These are phyloP conservation scores for Rhodamnia rubescens DNA, from an alignment of 345 rosid species.

Conservation along the genomic window DNA sequence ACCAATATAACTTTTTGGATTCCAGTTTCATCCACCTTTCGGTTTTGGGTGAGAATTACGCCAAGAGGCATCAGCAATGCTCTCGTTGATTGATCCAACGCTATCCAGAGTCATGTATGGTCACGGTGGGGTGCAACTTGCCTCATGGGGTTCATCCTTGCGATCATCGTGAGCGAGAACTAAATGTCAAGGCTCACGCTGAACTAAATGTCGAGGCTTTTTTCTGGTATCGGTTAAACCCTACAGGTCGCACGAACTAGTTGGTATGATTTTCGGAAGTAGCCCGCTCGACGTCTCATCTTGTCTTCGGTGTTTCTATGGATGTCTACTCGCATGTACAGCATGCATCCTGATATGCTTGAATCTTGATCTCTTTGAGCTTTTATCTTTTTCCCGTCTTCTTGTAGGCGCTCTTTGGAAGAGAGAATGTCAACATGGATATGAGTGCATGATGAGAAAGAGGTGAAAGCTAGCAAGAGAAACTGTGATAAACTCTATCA, in stretches of 20 bases:
- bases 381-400: background rate
- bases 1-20: background rate
- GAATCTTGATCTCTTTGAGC: background rate
- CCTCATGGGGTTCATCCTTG: background rate
- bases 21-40: background rate
- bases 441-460: background rate
- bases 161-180: background rate
- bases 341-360: background rate
- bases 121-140: background rate
- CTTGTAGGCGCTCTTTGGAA: background rate
- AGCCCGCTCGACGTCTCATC: background rate
- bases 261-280: background rate
- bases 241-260: background rate
- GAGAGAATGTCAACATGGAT: background rate
- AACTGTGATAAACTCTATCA: background rate
- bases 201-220: background rate
- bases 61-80: background rate
- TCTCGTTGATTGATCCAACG: background rate
- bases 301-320: background rate
- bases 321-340: background rate
- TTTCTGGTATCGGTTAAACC: background rate
- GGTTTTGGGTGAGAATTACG: background rate
- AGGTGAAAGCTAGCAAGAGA: background rate
- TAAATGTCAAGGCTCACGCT: background rate
- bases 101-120: background rate